A percentile compares a stretch with the other conserved stretches of the same genome.
phyloP scores from a whole-genome alignment of 2,329 filamentous ascomycete species.

The Alternaria gaisen region DNA sequence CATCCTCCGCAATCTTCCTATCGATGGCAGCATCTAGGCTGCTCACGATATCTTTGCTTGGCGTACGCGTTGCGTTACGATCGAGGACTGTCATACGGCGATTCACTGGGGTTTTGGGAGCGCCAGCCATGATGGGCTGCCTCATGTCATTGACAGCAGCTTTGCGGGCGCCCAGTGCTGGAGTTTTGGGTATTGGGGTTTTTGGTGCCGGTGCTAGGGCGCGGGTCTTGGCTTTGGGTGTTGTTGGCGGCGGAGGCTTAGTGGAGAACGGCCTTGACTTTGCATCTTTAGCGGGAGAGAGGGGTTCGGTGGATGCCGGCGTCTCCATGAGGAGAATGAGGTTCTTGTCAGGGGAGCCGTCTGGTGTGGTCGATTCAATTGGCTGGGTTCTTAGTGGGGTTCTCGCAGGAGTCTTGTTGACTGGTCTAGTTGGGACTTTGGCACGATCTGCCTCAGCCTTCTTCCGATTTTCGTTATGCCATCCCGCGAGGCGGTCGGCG shows the following conservation, averaged over 20 bases:
- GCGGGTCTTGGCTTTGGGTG: slow-evolving; percentile 2
- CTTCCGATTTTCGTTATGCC: slow-evolving; percentile 22
- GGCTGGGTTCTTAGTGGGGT: background rate
- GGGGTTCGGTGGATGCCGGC: background rate
- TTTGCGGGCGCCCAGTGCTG: background rate
- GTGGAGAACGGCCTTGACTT: background rate
- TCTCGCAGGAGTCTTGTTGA: slow-evolving; percentile 5
- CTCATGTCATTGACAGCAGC: background rate
- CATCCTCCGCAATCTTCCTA: slow-evolving; percentile 34
- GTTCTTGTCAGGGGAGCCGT: background rate
- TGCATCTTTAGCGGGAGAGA: slow-evolving; percentile 17
- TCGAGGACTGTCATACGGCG: slow-evolving; percentile 12
- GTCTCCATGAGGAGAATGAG: background rate
- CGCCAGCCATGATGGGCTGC: background rate
- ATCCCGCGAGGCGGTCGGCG: slow-evolving; percentile 22
- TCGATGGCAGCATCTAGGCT: slow-evolving; percentile 38
- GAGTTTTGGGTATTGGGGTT: background rate
- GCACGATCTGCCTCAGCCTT: background rate
- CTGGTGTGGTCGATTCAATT: background rate
- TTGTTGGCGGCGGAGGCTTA: background rate
- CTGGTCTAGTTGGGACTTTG: background rate
- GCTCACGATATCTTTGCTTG: slow-evolving; percentile 32
- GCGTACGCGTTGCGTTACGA: slow-evolving; percentile 28
- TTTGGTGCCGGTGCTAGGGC: background rate
- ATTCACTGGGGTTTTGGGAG: background rate